Percentiles rank a stretch among this genome's conserved stretches.
These are phyloP conservation scores for Xylaria multiplex DNA, from an alignment of 2,329 filamentous ascomycete genomes.

Conservation along the genomic window DNA sequence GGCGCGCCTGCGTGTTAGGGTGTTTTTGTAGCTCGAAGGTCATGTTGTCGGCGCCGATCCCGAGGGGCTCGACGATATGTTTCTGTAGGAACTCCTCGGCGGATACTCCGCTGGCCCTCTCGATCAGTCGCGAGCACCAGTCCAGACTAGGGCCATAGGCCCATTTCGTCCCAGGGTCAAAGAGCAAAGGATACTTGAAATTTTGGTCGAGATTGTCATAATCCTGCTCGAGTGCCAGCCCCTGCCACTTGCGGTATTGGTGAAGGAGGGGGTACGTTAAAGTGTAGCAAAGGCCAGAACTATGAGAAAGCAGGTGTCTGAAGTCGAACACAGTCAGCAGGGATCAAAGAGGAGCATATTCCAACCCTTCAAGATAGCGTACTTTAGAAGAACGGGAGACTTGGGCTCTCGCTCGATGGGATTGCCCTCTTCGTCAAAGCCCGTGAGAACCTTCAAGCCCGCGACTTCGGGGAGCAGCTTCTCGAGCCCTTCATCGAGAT, in stretches of 20 bases:
- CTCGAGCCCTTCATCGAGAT: constrained; percentile 28
- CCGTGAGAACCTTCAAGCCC: constrained; percentile 32
- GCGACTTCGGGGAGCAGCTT: constrained; percentile 35
- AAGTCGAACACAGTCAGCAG: constrained; percentile 6
- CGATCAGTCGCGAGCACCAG: constrained; percentile 34
- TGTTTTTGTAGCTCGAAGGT: constrained; percentile 41
- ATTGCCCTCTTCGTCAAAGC: constrained; percentile 36
- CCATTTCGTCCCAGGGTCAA: constrained; percentile 34
- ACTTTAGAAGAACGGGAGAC: constrained; percentile 36
- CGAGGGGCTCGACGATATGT: constrained; percentile 30
- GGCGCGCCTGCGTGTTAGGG: constrained; percentile 36
- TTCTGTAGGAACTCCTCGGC: constrained; percentile 33
- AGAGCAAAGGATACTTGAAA: constrained; percentile 35
- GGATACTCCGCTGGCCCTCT: constrained; percentile 24
- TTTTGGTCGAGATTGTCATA: constrained; percentile 33
- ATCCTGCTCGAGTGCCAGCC: constrained; percentile 14
- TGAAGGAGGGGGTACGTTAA: constrained; percentile 28
- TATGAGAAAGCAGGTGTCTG: constrained; percentile 33
- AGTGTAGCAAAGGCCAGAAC: constrained; percentile 32
- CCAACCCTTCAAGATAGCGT: not conserved
- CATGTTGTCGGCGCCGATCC: constrained; percentile 33
- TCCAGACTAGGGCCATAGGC: constrained; percentile 30
- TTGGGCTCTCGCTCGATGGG: constrained; percentile 36
- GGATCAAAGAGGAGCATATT: too few relatives aligned
- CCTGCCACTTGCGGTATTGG: constrained; percentile 33